phyloP scores from a whole-genome alignment of 2,329 filamentous ascomycete genomes.

The Metarhizium album region DNA sequence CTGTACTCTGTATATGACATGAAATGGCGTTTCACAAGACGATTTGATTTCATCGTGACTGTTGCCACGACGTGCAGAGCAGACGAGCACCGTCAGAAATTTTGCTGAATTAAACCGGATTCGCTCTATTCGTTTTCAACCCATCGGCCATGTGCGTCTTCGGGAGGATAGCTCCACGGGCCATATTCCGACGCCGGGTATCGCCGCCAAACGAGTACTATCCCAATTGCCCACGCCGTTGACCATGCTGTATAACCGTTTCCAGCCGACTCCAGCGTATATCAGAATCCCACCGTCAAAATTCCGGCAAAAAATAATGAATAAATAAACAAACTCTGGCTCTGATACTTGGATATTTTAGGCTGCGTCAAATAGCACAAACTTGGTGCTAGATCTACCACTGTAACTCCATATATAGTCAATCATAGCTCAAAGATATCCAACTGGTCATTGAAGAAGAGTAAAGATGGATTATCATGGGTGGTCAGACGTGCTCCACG shows the following conservation, averaged over 20 bases:
- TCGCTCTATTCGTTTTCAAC: not conserved
- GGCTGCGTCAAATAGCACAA: not conserved
- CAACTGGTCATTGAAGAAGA: not conserved
- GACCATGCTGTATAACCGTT: not conserved
- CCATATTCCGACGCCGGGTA: not conserved
- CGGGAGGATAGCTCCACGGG: not conserved
- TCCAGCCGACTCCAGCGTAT: not conserved
- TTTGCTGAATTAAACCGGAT: not conserved
- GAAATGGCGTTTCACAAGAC: not conserved
- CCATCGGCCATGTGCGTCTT: not conserved
- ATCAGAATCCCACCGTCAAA: not conserved
- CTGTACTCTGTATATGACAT: not conserved
- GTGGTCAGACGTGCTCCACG: not conserved
- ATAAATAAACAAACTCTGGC: too few relatives aligned
- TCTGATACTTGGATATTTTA: too few relatives aligned
- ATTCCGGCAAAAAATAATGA: too few relatives aligned
- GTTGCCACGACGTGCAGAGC: not conserved
- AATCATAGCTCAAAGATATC: not conserved
- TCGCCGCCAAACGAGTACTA: not conserved
- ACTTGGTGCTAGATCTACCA: not conserved
- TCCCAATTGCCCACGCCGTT: not conserved
- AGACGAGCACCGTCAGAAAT: not conserved
- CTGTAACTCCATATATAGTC: not conserved
- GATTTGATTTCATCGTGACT: not conserved
- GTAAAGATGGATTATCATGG: not conserved